Conservation (phyloP, 148 eudicot species). For the Vaccinium myrtillus region DNA sequence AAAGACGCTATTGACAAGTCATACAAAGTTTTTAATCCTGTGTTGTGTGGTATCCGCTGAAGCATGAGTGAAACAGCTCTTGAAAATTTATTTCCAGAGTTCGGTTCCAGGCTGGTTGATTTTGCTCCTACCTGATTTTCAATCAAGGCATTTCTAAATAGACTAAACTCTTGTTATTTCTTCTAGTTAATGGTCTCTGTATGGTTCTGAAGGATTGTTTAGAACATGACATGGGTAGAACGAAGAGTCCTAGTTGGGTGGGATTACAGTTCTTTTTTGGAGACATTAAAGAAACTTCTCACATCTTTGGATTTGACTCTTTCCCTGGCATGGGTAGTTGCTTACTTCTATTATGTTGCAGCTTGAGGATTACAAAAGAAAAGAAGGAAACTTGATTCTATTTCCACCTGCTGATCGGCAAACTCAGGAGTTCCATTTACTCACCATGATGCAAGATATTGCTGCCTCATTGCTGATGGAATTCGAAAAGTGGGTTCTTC, state of each 20-base stretch:
- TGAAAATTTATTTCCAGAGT: background rate
- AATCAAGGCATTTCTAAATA: background rate
- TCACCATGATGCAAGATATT: slow-evolving; percentile 96
- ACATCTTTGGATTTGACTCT: slow-evolving; percentile 1
- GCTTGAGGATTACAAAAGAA: slow-evolving; percentile 65
- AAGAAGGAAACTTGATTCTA: slow-evolving; percentile 59
- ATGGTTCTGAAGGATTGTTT: background rate
- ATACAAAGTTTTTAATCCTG: background rate
- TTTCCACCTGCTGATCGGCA: slow-evolving; percentile 93
- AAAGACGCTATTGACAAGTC: background rate
- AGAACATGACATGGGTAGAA: background rate
- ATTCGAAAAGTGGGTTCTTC: slow-evolving; percentile 90
- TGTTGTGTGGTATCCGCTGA: background rate
- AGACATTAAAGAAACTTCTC: background rate
- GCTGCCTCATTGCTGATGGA: slow-evolving; percentile 96
- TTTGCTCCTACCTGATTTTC: slow-evolving; percentile 12
- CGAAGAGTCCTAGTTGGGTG: slow-evolving; percentile 3
- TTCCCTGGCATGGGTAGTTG: slow-evolving; percentile 14
- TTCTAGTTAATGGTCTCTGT: background rate
- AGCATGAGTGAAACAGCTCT: background rate
- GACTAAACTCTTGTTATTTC: background rate
- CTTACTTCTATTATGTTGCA: slow-evolving; percentile 34
- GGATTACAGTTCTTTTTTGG: background rate
- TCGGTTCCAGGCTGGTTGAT: background rate
- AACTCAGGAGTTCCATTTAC: slow-evolving; percentile 87